Evolutionary conservation across 352 stramenopile species (phyloP), one percentile per base, ranked within the genome.

Genomic region (Pythium aphanidermatum): DNA sequence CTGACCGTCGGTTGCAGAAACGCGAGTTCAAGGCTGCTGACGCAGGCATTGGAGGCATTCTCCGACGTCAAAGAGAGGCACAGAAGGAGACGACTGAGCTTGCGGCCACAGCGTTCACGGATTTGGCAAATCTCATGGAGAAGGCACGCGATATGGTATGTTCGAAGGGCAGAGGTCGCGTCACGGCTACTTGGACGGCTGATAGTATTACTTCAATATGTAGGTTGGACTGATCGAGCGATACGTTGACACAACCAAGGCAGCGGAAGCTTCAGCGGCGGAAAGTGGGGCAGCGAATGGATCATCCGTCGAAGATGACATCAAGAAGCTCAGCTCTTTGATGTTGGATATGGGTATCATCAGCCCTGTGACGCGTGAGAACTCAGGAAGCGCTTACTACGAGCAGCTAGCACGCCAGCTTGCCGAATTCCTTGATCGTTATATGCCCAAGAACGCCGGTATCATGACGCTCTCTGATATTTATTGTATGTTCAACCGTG

Each of bases 391-490:
- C 17, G 76, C 82, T 3, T 97, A 96, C 59, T 93, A 96, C 46
- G 69, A 94, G 46, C 84, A 97, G 56, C 71, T 97, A 21, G 86
- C 90, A 17, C 70, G 86, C 1, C 86, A 97, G 51, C 58, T 97
- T 12, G 80, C 86, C 10, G 85, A 96, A 59, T 96, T 96, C 49
- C 55, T 96, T 8, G 58, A 63, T 17, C 57, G 68, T 7, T 66
- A 78, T 33, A 90, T 99, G 57, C 75, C 87, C 5, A 70, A 69
- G 36, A 85, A 95, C 53, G 92, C 92, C 28, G 95, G 96, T 11
- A 97, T 99, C 60, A 97, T 99, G 80, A 98, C 95, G 19, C 70
- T 99, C 5, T 98, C 96, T 20, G 96, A 99, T 76, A 92, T 98
- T 35, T 99, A 98, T 68, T 99, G 95, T 60, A 86, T 99, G 49